phyloP scores from a whole-genome alignment of 768 basidiomycete species.

The Suillus sp. region DNA sequence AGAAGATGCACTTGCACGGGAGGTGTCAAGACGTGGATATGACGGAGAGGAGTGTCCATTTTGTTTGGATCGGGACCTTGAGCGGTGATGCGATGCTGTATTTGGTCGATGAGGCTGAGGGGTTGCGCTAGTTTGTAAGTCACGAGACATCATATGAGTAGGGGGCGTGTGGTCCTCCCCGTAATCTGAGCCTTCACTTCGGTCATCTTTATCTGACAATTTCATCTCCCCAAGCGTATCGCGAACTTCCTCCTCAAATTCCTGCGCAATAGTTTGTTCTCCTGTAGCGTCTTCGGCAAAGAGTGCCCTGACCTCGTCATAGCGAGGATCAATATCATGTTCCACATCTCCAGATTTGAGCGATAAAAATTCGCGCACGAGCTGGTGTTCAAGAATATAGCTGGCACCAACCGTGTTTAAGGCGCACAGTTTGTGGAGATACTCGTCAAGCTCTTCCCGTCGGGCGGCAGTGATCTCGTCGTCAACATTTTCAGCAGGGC shows the following conservation, averaged over 20 bases:
- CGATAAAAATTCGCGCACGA: conserved; percentile 82
- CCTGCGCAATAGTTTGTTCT: conserved; percentile 35
- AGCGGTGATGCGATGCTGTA: conserved; percentile 44
- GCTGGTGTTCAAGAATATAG: conserved; percentile 78
- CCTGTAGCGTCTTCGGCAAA: conserved; percentile 38
- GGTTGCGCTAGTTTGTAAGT: conserved; percentile 27
- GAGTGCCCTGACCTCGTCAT: conserved; percentile 59
- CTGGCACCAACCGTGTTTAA: conserved; percentile 67
- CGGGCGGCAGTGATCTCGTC: conserved; percentile 80
- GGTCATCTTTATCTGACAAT: conserved; percentile 48
- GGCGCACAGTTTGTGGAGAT: conserved; percentile 77
- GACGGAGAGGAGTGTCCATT: conserved; percentile 36
- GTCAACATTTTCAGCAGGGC: conserved; percentile 83
- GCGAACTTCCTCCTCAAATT: conserved; percentile 46
- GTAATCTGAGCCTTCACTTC: conserved; percentile 68
- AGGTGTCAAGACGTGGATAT: conserved; percentile 24
- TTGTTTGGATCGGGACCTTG: conserved; percentile 38
- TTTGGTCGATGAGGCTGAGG: conserved; percentile 46
- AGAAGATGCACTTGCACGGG: conserved; percentile 32
- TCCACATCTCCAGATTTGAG: conserved; percentile 86
- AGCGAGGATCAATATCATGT: conserved; percentile 61
- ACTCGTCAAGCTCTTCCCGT: conserved; percentile 84
- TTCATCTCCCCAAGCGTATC: conserved; percentile 51
- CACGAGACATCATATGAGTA: conserved; percentile 34
- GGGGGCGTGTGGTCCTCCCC: conserved; percentile 47